Conservation (phyloP, 2,329 filamentous ascomycete species). For the Botrytis sinoallii region DNA sequence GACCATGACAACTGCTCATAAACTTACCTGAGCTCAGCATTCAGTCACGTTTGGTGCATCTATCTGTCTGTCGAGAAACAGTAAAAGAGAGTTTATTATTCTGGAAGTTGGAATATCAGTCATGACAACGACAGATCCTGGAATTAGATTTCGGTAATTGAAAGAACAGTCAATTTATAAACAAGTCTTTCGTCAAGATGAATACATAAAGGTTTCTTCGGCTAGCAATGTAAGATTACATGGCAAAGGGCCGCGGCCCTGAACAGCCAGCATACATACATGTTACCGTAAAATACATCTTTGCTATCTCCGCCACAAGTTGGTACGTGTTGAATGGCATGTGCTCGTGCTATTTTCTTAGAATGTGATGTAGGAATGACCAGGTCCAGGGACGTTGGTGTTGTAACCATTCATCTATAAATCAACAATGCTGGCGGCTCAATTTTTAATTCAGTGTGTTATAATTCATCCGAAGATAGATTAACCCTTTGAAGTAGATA, state of each 20-base stretch:
- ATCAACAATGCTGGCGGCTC: background rate
- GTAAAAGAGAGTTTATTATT: background rate
- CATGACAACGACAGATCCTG: fast-evolving
- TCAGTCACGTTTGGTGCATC: background rate
- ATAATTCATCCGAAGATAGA: background rate
- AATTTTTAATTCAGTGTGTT: background rate
- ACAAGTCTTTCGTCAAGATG: background rate
- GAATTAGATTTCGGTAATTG: background rate
- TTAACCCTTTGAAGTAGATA: background rate
- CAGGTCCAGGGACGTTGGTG: background rate
- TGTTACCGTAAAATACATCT: background rate
- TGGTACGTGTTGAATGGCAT: background rate
- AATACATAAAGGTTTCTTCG: background rate
- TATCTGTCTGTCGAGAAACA: background rate
- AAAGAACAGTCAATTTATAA: background rate
- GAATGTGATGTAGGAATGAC: background rate
- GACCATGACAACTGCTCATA: background rate
- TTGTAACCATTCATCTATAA: background rate
- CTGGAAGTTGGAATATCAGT: background rate
- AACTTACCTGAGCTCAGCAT: background rate
- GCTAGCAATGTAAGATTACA: background rate
- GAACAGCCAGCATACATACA: background rate
- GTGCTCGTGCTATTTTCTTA: background rate
- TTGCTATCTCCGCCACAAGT: background rate
- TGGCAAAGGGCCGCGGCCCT: background rate